These are phyloP conservation scores for Euphorbia schlechtendalii DNA, from an alignment of 441 rosid species.

Conservation along the genomic window DNA sequence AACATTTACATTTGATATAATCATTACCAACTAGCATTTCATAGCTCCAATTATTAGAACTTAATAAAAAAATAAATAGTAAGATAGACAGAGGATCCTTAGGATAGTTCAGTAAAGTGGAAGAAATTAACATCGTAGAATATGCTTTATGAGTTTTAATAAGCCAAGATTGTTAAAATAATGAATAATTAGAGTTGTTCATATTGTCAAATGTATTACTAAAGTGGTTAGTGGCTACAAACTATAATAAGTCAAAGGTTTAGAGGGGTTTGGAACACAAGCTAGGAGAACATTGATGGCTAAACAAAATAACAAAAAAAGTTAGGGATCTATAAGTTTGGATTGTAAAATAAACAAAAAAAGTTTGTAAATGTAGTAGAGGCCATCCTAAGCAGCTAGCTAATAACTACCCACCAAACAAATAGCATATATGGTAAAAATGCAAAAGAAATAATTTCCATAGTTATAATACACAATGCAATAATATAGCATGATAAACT, in stretches of 20 bases:
- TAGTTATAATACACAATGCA: not conserved
- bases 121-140: not conserved
- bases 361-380: no score
- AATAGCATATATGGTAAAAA: slow-evolving; percentile 3
- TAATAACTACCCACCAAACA: not conserved
- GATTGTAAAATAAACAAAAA: no score
- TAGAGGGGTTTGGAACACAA: not conserved
- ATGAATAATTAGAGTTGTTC: not conserved
- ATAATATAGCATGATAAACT: not conserved
- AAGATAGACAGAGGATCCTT: not conserved
- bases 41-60: slow-evolving; percentile 4
- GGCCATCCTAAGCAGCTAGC: not conserved
- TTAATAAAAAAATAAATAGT: not conserved
- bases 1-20: slow-evolving; percentile 12
- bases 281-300: not conserved
- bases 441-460: not conserved
- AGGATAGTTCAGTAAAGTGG: not conserved
- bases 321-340: no score
- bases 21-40: slow-evolving; percentile 1
- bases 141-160: not conserved
- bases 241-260: not conserved
- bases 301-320: not conserved
- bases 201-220: no score
- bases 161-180: not conserved
- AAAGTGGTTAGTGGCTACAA: not conserved